Conservation (phyloP, 257 asterid genomes). For the Orobanche coerulescens region DNA sequence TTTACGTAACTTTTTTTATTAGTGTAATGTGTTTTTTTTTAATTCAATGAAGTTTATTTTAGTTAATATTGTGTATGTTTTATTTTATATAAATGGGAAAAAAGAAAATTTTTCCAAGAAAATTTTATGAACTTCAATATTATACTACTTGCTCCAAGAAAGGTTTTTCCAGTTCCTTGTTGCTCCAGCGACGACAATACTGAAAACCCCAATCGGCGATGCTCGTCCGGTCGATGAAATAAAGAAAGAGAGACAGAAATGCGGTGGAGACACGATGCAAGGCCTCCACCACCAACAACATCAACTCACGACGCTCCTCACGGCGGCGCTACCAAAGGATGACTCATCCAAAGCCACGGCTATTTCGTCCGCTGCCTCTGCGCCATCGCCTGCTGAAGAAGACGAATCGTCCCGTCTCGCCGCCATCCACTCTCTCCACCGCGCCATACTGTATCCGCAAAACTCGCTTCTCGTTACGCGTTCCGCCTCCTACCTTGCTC, state of each 20-base stretch:
- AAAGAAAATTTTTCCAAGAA: no score
- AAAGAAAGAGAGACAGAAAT: conserved; percentile 26
- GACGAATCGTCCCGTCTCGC: conserved; percentile 73
- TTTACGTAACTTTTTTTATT: no score
- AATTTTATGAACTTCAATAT: no score
- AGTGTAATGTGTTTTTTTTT: no score
- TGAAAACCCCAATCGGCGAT: conserved; percentile 12
- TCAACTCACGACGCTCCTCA: conserved; percentile 87
- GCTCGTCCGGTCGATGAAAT: conserved; percentile 15
- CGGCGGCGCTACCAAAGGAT: conserved; percentile 86
- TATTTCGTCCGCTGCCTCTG: conserved; percentile 28
- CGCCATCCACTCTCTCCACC: conserved; percentile 76
- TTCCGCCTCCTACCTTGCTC: conserved; percentile 83
- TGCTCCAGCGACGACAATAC: conserved; percentile 28
- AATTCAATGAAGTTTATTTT: no score
- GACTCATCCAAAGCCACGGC: conserved; percentile 41
- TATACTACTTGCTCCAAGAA: background rate
- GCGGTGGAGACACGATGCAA: conserved; percentile 70
- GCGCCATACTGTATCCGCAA: conserved; percentile 77
- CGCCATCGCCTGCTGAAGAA: conserved; percentile 36
- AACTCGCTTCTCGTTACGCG: conserved; percentile 75
- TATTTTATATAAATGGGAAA: no score
- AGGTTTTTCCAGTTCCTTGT: conserved; percentile 1
- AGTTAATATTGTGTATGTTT: no score
- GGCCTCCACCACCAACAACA: conserved; percentile 97